A percentile compares a stretch with the other conserved stretches of the same genome.
Evolutionary conservation across 202 grass and related monocot genomes (phyloP).

Genomic region (Elaeis oleifera): DNA sequence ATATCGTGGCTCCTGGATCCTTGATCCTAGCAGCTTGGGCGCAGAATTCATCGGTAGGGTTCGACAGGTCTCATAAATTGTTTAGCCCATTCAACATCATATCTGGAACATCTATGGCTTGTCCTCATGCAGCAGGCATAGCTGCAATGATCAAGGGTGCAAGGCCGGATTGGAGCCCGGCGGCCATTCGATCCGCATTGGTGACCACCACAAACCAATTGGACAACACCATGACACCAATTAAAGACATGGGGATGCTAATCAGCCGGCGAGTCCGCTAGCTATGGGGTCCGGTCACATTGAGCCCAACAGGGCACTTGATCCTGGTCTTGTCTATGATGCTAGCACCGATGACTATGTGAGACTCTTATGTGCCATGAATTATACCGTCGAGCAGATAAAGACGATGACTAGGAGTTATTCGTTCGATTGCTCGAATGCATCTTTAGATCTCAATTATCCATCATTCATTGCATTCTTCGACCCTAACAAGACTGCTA

Average conservation of each 20-base stretch:
- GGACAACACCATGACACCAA: constrained; percentile 42
- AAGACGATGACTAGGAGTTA: constrained; percentile 43
- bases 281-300: constrained; percentile 63
- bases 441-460: constrained; percentile 67
- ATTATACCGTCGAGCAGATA: constrained; percentile 57
- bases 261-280: constrained; percentile 32
- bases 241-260: constrained; percentile 22
- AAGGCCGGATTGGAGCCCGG: constrained; percentile 53
- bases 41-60: neutral
- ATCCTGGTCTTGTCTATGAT: constrained; percentile 68
- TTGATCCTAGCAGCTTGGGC: constrained; percentile 41
- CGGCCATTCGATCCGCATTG: constrained; percentile 70
- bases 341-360: constrained; percentile 47
- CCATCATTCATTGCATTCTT: constrained; percentile 60
- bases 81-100: constrained; percentile 23
- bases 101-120: constrained; percentile 75
- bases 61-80: constrained; percentile 11
- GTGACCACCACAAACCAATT: constrained; percentile 55
- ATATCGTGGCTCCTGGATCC: constrained; percentile 54
- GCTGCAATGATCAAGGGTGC: constrained; percentile 47
- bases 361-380: constrained; percentile 53
- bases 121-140: constrained; percentile 60
- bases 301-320: constrained; percentile 55
- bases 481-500: constrained; percentile 19
- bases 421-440: constrained; percentile 38